Evolutionary conservation across 192 early-diverging fungal genomes (phyloP).

Genomic region (Coemansia sp.): DNA sequence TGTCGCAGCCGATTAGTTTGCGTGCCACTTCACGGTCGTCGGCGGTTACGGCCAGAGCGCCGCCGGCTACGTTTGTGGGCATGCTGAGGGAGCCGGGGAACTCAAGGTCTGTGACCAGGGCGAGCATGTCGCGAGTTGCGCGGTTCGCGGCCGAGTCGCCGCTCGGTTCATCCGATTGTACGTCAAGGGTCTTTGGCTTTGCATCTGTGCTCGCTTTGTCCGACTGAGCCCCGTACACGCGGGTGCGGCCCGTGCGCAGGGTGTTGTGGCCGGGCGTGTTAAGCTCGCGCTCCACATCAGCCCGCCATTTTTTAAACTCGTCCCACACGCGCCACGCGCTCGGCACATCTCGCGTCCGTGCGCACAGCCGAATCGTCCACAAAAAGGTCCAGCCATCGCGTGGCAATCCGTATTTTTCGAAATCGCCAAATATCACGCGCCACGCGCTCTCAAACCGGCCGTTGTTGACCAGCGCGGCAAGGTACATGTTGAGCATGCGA

Average conservation of each 20-base stretch:
- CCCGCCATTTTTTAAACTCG: conserved; percentile 64
- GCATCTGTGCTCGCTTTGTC: neutral
- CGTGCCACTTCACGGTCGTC: conserved; percentile 48
- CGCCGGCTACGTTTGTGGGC: conserved; percentile 26
- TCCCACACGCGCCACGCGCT: conserved; percentile 69
- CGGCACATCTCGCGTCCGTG: conserved; percentile 59
- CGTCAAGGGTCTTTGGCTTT: neutral
- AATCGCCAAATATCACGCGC: conserved; percentile 55
- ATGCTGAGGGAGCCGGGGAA: conserved; percentile 33
- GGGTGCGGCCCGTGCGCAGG: conserved; percentile 22
- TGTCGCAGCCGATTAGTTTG: conserved; percentile 53
- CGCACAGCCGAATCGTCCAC: conserved; percentile 60
- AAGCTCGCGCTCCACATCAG: conserved; percentile 34
- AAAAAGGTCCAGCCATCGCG: conserved; percentile 66
- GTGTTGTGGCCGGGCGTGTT: conserved; percentile 38
- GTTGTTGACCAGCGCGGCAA: conserved; percentile 60
- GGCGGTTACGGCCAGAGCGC: conserved; percentile 32
- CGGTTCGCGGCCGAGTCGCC: conserved; percentile 24
- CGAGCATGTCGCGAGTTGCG: conserved; percentile 34
- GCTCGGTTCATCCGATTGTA: neutral
- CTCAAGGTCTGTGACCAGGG: conserved; percentile 26
- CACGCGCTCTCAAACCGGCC: conserved; percentile 52
- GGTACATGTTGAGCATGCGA: conserved; percentile 61
- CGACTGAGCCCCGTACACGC: conserved; percentile 15
- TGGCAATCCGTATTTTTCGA: conserved; percentile 50